A percentile compares a stretch with the other conserved stretches of the same genome.
Evolutionary conservation across 2,329 filamentous ascomycete genomes (phyloP).

Genomic region (Sporothrix dimorphospora): DNA sequence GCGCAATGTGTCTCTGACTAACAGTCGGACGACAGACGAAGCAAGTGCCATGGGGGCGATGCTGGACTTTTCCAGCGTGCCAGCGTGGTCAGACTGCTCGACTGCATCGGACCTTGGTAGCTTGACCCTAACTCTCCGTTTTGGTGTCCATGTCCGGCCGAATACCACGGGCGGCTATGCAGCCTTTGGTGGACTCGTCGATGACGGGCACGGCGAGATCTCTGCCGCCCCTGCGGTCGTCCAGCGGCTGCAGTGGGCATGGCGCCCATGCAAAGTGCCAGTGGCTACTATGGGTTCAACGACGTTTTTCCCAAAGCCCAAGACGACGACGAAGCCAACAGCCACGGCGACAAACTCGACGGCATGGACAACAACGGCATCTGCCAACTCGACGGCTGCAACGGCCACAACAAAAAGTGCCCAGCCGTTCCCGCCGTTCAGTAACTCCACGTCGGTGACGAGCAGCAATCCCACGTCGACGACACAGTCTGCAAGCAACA

Average conservation of each 20-base stretch:
- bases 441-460: neutral
- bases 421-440: neutral
- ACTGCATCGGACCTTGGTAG: neutral
- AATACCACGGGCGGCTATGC: neutral
- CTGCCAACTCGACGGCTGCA: neutral
- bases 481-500: neutral
- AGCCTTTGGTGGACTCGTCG: constrained; percentile 11
- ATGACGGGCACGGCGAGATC: constrained; percentile 19
- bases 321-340: neutral
- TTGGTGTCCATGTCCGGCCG: neutral
- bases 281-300: neutral
- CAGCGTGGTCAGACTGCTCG: constrained; percentile 17
- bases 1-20: neutral
- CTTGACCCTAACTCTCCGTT: neutral
- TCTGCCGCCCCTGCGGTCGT: neutral
- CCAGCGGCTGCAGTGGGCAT: constrained; percentile 22
- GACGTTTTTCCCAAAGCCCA: neutral
- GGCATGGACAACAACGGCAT: neutral
- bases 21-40: neutral
- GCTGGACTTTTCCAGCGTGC: constrained; percentile 17
- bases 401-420: neutral
- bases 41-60: neutral
- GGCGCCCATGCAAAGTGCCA: neutral
- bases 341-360: neutral
- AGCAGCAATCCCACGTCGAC: neutral